A percentile compares a stretch with the other conserved stretches of the same genome.
Evolutionary conservation across 1,139 yeast species (phyloP).

Genomic region (Blastobotrys elegans): DNA sequence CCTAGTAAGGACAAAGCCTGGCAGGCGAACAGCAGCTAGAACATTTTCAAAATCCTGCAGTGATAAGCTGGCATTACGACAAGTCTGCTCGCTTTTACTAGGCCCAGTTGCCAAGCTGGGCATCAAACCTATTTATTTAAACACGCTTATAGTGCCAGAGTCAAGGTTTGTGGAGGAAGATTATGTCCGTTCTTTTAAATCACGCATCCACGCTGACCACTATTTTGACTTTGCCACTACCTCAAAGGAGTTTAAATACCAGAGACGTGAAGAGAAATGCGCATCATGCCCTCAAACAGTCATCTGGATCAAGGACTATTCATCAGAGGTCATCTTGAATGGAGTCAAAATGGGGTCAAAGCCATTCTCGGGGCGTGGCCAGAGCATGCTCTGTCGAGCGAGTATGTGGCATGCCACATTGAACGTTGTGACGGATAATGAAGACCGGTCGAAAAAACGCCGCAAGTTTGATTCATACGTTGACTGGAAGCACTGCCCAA

Average conservation of each 20-base stretch:
- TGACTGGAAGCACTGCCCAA: constrained; percentile 15
- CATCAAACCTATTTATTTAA: constrained; percentile 44
- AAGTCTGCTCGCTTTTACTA: constrained; percentile 55
- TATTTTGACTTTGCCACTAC: constrained; percentile 15
- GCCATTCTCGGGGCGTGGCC: constrained; percentile 24
- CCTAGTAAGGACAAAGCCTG: constrained; percentile 83
- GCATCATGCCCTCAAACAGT: constrained; percentile 25
- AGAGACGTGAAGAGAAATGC: constrained; percentile 12
- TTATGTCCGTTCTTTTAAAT: constrained; percentile 40
- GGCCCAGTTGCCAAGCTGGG: constrained; percentile 42
- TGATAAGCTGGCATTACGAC: constrained; percentile 69
- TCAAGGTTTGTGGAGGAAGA: constrained; percentile 34
- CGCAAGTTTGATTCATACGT: constrained; percentile 15
- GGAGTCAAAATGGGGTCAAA: constrained; percentile 35
- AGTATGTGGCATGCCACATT: constrained; percentile 11
- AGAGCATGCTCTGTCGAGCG: constrained; percentile 25
- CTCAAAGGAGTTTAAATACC: constrained; percentile 16
- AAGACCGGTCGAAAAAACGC: neutral
- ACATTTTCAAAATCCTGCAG: constrained; percentile 82
- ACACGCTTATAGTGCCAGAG: constrained; percentile 51
- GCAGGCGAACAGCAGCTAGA: constrained; percentile 66
- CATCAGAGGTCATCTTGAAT: constrained; percentile 28
- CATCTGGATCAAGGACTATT: constrained; percentile 17
- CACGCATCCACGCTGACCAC: constrained; percentile 5
- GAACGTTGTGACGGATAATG: neutral